Conservation (phyloP, 1,284 basidiomycete species). For the Leucoagaricus sp. region DNA sequence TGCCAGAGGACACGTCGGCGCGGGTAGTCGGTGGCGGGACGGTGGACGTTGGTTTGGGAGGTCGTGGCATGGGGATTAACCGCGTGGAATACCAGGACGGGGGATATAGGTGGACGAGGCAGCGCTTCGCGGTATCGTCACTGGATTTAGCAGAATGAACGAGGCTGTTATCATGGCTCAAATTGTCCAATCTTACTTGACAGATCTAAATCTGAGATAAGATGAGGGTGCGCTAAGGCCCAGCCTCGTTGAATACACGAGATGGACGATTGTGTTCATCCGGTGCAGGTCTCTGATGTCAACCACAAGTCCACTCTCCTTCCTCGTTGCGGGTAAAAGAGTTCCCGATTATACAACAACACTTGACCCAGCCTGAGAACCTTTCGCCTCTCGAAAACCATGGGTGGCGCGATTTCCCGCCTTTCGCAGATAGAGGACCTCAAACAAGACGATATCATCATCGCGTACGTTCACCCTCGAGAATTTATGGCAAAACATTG, state of each 20-base stretch:
- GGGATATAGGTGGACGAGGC: neutral
- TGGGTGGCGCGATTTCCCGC: constrained; percentile 7
- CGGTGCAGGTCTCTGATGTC: neutral
- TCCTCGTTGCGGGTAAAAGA: neutral
- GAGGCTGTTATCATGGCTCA: neutral
- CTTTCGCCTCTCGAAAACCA: neutral
- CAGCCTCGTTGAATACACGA: constrained; percentile 5
- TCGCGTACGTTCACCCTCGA: constrained; percentile 6
- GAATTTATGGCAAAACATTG: neutral
- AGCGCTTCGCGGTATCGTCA: neutral
- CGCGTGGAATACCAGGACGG: neutral
- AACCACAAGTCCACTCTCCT: neutral
- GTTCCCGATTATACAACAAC: neutral
- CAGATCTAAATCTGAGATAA: constrained; percentile 1
- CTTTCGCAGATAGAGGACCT: constrained; percentile 1
- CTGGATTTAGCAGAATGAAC: neutral
- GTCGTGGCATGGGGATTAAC: neutral
- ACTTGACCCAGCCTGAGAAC: neutral
- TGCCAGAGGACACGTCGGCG: neutral
- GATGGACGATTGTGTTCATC: neutral
- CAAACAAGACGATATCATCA: constrained; percentile 5
- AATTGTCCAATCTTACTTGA: neutral
- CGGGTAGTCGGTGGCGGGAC: neutral
- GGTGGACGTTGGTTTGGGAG: neutral
- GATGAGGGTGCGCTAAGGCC: neutral